Conservation (phyloP, 768 basidiomycete species). For the Phylloporus rhodoxanthus region DNA sequence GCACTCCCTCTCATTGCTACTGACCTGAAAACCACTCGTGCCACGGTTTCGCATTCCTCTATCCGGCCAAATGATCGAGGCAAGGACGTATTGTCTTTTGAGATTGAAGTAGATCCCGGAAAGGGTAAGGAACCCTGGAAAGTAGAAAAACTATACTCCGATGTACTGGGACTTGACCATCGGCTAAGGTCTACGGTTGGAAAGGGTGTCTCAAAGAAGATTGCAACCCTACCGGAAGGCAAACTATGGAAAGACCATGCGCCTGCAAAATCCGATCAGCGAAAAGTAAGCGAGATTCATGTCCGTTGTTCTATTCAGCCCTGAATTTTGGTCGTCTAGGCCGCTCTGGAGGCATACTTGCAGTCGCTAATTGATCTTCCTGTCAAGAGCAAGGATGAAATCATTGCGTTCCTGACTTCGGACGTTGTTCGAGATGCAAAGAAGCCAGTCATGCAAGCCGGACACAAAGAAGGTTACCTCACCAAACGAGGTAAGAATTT, state of each 20-base stretch:
- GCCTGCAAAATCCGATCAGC: constrained; percentile 91
- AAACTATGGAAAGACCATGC: constrained; percentile 96
- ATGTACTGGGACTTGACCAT: constrained; percentile 83
- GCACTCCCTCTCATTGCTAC: constrained; percentile 62
- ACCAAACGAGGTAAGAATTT: constrained; percentile 97
- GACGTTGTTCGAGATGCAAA: constrained; percentile 76
- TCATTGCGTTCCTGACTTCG: constrained; percentile 88
- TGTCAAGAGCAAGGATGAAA: constrained; percentile 80
- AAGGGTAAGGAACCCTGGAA: constrained; percentile 69
- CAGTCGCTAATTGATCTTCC: constrained; percentile 77
- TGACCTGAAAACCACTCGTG: constrained; percentile 68
- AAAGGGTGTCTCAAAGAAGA: constrained; percentile 69
- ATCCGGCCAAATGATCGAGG: constrained; percentile 86
- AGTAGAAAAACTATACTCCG: constrained; percentile 91
- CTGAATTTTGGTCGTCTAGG: constrained; percentile 35
- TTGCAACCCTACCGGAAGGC: constrained; percentile 81
- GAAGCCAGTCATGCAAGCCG: constrained; percentile 71
- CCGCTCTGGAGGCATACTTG: constrained; percentile 78
- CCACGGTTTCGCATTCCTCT: constrained; percentile 72
- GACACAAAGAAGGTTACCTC: constrained; percentile 91
- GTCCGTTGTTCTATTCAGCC: background rate
- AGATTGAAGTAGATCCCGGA: constrained; percentile 69
- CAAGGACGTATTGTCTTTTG: constrained; percentile 88
- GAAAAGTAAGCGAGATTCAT: constrained; percentile 59
- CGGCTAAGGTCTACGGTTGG: constrained; percentile 54